Evolutionary conservation across 345 rosid genomes (phyloP).

Genomic region (Arabidopsis thaliana): TAIR10.1 NC_003070.9:1122501-1123000

Average conservation of each 20-base stretch:
- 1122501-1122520: neutral
- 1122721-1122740: conserved; percentile 7
- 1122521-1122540: neutral
- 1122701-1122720: conserved; percentile 42
- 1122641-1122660: conserved; percentile 20
- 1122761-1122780: neutral
- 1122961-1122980: no score
- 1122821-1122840: neutral
- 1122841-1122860: neutral
- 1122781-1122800: neutral
- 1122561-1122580: conserved; percentile 15
- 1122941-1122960: no score
- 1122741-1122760: neutral
- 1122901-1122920: no score
- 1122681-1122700: conserved; percentile 37
- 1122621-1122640: conserved; percentile 30
- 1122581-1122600: conserved; percentile 30
- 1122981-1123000: neutral
- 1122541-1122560: neutral
- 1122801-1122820: neutral
- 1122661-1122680: conserved; percentile 9
- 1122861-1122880: neutral
- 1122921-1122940: no score
- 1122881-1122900: neutral
- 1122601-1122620: conserved; percentile 33